A percentile compares a stretch with the other conserved stretches of the same genome.
Conservation (phyloP, 2,329 filamentous ascomycete species). For the Knoxdaviesia proteae region DNA sequence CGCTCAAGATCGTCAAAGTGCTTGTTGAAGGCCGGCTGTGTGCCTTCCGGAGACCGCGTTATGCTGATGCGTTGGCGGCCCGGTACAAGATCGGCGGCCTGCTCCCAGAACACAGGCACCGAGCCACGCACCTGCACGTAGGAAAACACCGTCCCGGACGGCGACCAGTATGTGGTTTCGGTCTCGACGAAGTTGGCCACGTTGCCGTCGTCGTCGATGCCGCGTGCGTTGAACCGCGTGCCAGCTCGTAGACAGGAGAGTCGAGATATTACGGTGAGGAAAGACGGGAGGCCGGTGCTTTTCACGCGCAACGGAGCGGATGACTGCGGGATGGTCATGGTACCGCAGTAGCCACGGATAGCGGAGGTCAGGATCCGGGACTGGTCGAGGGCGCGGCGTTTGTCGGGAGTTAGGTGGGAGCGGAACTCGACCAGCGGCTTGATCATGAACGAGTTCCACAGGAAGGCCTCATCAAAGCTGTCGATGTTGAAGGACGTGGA, state of each 20-base stretch:
- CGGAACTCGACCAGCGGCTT: slow-evolving; percentile 78
- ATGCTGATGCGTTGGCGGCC: slow-evolving; percentile 89
- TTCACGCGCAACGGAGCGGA: slow-evolving; percentile 42
- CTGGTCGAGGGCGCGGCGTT: slow-evolving; percentile 61
- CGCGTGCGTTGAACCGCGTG: slow-evolving; percentile 89
- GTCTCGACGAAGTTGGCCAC: slow-evolving; percentile 99
- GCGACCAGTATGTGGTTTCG: slow-evolving; percentile 79
- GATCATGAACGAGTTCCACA: slow-evolving; percentile 99
- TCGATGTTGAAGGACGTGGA: slow-evolving; percentile 71
- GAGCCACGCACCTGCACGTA: slow-evolving; percentile 87
- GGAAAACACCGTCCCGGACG: slow-evolving; percentile 61
- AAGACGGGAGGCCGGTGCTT: slow-evolving; percentile 52
- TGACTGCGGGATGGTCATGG: slow-evolving; percentile 62
- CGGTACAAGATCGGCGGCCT: slow-evolving; percentile 67
- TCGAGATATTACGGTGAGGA: slow-evolving; percentile 74
- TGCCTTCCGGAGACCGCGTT: slow-evolving; percentile 72
- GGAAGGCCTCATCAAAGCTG: slow-evolving; percentile 74
- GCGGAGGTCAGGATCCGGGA: slow-evolving; percentile 82
- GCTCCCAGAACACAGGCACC: slow-evolving; percentile 94
- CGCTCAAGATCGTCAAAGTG: slow-evolving; percentile 79
- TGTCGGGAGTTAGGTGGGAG: slow-evolving; percentile 52
- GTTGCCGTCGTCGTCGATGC: slow-evolving; percentile 92
- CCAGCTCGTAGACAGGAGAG: slow-evolving; percentile 80
- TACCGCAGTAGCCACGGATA: slow-evolving; percentile 79
- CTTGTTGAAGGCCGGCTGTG: slow-evolving; percentile 85